Evolutionary conservation across 139 green algal species (phyloP), one percentile per base, ranked within the genome.

Genomic region (Medakamo hakoo): DNA sequence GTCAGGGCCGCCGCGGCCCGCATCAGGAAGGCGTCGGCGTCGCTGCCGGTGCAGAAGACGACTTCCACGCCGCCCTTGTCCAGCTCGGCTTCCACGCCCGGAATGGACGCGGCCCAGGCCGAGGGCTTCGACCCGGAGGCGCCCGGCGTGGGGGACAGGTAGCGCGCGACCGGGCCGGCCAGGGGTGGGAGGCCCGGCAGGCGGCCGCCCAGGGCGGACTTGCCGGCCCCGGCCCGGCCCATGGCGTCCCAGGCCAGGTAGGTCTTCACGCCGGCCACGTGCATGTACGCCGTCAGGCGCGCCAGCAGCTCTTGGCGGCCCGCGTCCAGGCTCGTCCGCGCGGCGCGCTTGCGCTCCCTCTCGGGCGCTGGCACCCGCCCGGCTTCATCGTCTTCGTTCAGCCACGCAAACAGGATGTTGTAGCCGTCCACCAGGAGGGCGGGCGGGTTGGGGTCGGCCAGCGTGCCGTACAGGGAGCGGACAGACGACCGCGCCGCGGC

Each of bases 341-440:
- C 40, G 9, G 16, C 40, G 40, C 40, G 40, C 9, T 9, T 52
- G 40, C 40, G 40, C 40, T 52, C 9, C 9, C 9, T 16, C 9
- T 52, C 40, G 16, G 9, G 9, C 40, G 16, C 9, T 9, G 40
- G 40, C 9, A 52, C 40, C 16, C 40, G 40, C 40, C 9, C 40
- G 9, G 40, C 40, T 9, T 52, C 9, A n/a, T n/a, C n/a, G n/a
- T n/a, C n/a, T n/a, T n/a, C n/a, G n/a, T n/a, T n/a, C n/a, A n/a
- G n/a, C n/a, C n/a, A n/a, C n/a, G n/a, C n/a, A 52, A 52, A 52
- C n/a, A 81, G 27, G 18, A 81, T n/a, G 25, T 81, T 81, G 68
- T 81, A 80, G 2, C 73, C 75, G 30, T 81, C 75, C n/a, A 81
- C 69, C 28, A 81, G 68, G 26, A 78, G 59, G 16, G 77, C 62